Conservation (phyloP, 305 asterid genomes). For the Withania somnifera region DNA sequence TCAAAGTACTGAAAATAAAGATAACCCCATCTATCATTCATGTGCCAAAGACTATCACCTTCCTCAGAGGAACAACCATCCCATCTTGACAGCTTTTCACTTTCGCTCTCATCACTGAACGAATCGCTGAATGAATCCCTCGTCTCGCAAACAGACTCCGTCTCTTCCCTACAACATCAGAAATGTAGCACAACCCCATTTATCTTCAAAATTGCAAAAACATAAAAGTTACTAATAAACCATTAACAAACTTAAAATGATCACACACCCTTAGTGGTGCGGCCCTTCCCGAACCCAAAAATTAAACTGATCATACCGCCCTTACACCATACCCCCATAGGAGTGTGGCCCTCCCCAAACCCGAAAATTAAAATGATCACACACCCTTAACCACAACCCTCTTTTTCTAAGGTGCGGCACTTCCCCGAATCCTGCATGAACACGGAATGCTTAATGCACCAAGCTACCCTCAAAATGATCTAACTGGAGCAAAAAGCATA, state of each 20-base stretch:
- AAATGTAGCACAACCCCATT: neutral
- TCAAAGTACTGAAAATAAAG: slow-evolving; percentile 82
- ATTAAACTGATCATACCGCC: no score
- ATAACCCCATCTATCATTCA: slow-evolving; percentile 73
- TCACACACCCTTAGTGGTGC: no score
- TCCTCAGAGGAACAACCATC: slow-evolving; percentile 96
- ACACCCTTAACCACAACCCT: no score
- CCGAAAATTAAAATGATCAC: no score
- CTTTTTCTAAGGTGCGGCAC: no score
- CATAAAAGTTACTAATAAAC: neutral
- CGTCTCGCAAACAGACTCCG: slow-evolving; percentile 24
- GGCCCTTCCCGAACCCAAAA: no score
- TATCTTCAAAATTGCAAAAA: neutral
- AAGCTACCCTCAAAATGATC: neutral
- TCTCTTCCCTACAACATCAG: slow-evolving; percentile 51
- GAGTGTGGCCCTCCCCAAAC: no score
- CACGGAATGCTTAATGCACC: neutral
- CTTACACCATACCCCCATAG: no score
- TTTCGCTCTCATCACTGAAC: slow-evolving; percentile 84
- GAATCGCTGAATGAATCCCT: slow-evolving; percentile 91
- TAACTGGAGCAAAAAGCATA: neutral
- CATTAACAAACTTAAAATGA: neutral
- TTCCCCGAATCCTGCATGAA: neutral
- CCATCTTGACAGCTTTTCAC: slow-evolving; percentile 84
- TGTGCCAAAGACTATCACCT: slow-evolving; percentile 57